Base-by-base conservation (phyloP, 108 stramenopile species). In the Cyclotella atomus region DNA sequence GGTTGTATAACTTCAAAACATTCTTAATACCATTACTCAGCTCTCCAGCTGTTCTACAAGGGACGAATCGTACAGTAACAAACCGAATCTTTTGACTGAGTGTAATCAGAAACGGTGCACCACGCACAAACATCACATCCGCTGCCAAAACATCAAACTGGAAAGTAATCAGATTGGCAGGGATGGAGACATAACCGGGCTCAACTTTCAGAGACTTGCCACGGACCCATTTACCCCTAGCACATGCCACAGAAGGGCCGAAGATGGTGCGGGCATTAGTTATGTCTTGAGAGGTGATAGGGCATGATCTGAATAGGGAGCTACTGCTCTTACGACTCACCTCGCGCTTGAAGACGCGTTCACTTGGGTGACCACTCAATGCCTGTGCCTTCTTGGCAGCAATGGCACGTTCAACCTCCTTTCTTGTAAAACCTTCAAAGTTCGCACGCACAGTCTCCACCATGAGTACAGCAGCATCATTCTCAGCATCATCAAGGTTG, bases 41-140 rank as follows among this genome's bases (percentile, higher is more conserved):
- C 8, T 46, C 33, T 5, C 24, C 15, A 10, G 50, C 44, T 2
- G 78, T 68, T 35, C 72, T 46, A 30, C 28, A 3, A 17, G 71
- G 33, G n/a, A 66, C n/a, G 34, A 43, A 57, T 56, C 65, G 45
- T 19, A 57, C 27, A 0, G 71, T 73, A 3, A 59, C 30, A 21
- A 73, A 73, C 7, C 35, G 33, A 7, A 80, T 46, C 12, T 49
- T 50, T 10, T 25, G 44, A 7, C 43, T 59, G 19, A 74, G 30
- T 4, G 73, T 59, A 2, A 46, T 50, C 28, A 77, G 27, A 30
- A 77, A 68, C 6, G 70, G 49, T 30, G 64, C 0, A 10, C 68
- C 68, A 21, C 52, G 36, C 10, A 69, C 68, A 62, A 59, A 77
- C 45, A 77, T 69, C 3, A 70, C 53, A 59, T 85, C 89, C 15